Evolutionary conservation across 306 rosid species (phyloP), one percentile per base, ranked within the genome.

Genomic region (Corylus americana): DNA sequence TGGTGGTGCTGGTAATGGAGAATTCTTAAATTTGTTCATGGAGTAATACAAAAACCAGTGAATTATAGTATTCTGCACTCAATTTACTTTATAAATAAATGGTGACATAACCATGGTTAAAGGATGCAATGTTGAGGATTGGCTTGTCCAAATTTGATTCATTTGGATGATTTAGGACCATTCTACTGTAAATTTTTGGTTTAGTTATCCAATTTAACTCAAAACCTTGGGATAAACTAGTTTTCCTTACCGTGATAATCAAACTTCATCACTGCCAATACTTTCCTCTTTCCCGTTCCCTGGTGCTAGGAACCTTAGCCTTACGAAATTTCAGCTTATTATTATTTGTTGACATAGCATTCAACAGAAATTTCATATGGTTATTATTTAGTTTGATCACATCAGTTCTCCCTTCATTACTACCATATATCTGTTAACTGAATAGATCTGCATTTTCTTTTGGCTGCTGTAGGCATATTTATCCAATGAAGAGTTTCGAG

Each of bases 401-500:
- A 17, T 44, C 22, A 37, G 35, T 64, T 39, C 79, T 20, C 17
- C 49, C 69, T 51, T 74, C 66, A 31, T 50, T 62, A 37, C 42
- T 37, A 37, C 42, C 42, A 37, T 37, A 37, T 37, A 67, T n/a
- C 50, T 47, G 27, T 57, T 54, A 47, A 84, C 69, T 49, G 42
- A 73, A 39, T 39, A 12, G 63, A 59, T 73, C 67, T 75, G 58
- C 79, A 62, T 16, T 74, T 71, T 81, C 42, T 85, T 79, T 82
- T 86, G 82, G 80, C 48, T 79, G 59, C 42, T 79, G 59, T 76
- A 92, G 98, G 92, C 89, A 73, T 94, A 94, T 89, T 85, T 94
- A 76, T 88, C 97, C 1, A 80, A 78, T 27, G 95, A 88, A 82
- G 98, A 92, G 89, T 94, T 94, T 77, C 88, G 53, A 48, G 91